Evolutionary conservation across 495 filamentous ascomycete species (phyloP), one percentile per base, ranked within the genome.

Genomic region (Talaromyces liani): DNA sequence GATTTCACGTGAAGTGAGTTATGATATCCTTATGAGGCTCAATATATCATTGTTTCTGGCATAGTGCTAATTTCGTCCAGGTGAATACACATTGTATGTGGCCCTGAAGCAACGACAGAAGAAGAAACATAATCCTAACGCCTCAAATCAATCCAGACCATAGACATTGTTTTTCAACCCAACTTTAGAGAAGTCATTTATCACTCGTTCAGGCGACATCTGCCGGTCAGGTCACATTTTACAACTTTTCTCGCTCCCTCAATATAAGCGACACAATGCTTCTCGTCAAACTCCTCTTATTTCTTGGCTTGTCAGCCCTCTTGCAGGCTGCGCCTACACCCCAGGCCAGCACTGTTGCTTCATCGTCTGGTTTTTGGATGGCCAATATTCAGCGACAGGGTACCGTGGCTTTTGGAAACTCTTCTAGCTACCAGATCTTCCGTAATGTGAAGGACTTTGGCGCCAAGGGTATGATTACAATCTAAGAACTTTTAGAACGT

Each of bases 401-500:
- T 34, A 74, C 73, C 0, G 82, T 87, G 29, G 84, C 87, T 8
- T 94, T 88, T 70, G 86, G 82, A 64, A 72, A 72, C 34, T 72
- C 79, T 29, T 68, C 76, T 20, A 64, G 69, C 56, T 94, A 91
- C 72, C 82, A 91, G 70, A 81, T 97, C 22, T 97, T 86, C 74
- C 89, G 93, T 47, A 95, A 97, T 71, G 92, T 97, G 29, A 87
- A 81, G 75, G 92, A 96, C 66, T 94, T 84, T 69, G 90, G 90
- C 25, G 90, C 90, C 4, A 87, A 79, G 61, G 89, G 85, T 82
- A 69, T 41, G 70, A 68, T 69, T 59, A 66, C 60, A 14, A 65
- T 58, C 25, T n/a, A 20, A 34, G 22, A 12, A 12, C 2, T 39
- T 25, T 5, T 27, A 57, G 6, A 16, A 31, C 66, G 72, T 63